Base-by-base conservation (phyloP, 2,329 filamentous ascomycete genomes). In the Tolypocladium ovalisporum region DNA sequence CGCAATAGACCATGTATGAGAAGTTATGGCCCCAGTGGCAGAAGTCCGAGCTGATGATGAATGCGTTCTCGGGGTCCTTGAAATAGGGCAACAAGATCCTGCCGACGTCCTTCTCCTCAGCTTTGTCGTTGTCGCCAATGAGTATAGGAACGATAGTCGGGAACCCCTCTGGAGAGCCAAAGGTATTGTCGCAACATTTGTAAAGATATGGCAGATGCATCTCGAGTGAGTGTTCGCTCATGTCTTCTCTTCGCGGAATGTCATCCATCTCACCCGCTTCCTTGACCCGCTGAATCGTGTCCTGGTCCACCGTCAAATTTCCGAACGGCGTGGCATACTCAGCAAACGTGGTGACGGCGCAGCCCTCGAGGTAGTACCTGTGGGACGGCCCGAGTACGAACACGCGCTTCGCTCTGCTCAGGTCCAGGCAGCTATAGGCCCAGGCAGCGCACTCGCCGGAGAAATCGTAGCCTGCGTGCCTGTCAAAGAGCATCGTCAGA, bases 191-290 rank as follows among this genome's bases (percentile, higher is more conserved):
- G 2, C 85, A 79, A 56, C 89, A 84, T 68, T 92, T 91, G 77
- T 91, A 92, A 61, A 97, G 87, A 67, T 95, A 97, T 0, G 94
- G 93, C 10, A 97, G 79, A 65, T 99, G 94, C 88, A 99, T 96
- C 76, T 99, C 94, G 1, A 97, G 81, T 55, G 90, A 96, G 73
- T 99, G 94, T 72, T 99, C 94, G 6, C 82, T 80, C 60, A 90
- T 82, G 66, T 99, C 94, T 7, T 84, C 77, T 4, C 75, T 66
- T 22, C 71, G 73, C 1, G 81, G 83, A 77, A 97, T 94, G 55
- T 79, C 75, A 22, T 60, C 57, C 62, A 76, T 70, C 1, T 56
- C 54, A 0, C 62, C 62, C 0, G 63, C 68, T 2, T 71, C 66
- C 55, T 77, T 67, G 22, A 90, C 72, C 60, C 77, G 68, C 40